Percentiles rank a stretch among this genome's conserved stretches.
phyloP scores from a whole-genome alignment of 371 early-diverging fungal genomes.

The Enterospora canceri region DNA sequence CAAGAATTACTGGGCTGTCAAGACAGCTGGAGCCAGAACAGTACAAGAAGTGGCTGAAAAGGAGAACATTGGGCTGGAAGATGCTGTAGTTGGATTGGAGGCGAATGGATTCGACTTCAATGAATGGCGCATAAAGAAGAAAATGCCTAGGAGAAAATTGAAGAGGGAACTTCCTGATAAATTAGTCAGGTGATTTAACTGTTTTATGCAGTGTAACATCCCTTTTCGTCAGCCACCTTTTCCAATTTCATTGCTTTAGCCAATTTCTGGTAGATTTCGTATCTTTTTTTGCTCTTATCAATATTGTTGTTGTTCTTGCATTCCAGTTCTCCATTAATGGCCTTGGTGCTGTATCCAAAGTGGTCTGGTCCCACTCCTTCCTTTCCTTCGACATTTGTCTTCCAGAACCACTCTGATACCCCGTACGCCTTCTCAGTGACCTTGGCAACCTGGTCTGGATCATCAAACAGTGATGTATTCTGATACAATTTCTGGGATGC shows the following conservation, averaged over 20 bases:
- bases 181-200: conserved; percentile 10
- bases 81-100: conserved; percentile 35
- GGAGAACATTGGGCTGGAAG: conserved; percentile 39
- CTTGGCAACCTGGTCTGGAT: conserved; percentile 52
- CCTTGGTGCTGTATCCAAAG: conserved; percentile 57
- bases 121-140: conserved; percentile 11
- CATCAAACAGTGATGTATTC: conserved; percentile 47
- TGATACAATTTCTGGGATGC: conserved; percentile 50
- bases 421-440: conserved; percentile 52
- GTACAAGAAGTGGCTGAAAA: conserved; percentile 30
- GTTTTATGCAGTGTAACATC: conserved; percentile 48
- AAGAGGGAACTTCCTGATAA: not conserved
- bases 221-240: conserved; percentile 45
- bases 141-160: not conserved
- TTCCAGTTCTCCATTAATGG: conserved; percentile 57
- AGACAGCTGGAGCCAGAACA: conserved; percentile 17
- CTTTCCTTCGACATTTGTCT: conserved; percentile 43
- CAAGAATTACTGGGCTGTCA: conserved; percentile 50
- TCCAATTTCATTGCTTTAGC: conserved; percentile 47
- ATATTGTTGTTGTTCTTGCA: conserved; percentile 43
- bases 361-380: conserved; percentile 42
- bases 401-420: conserved; percentile 56
- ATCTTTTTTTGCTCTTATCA: conserved; percentile 49
- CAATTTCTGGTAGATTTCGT: conserved; percentile 47
- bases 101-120: conserved; percentile 35